Evolutionary conservation across 768 basidiomycete species (phyloP), one percentile per base, ranked within the genome.

Genomic region (Lepiota brunneoincarnata): DNA sequence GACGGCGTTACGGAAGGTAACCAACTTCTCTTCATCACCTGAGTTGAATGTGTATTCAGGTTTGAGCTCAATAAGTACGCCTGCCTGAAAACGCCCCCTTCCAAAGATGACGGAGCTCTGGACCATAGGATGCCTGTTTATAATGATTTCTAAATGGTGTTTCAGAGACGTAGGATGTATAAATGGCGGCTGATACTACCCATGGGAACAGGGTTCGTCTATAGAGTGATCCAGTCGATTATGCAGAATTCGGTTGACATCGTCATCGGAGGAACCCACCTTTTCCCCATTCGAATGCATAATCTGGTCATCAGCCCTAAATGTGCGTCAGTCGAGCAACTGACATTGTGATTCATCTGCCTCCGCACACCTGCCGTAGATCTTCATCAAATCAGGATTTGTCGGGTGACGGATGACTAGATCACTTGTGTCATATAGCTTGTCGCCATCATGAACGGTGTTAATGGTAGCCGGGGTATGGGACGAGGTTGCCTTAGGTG

Each of bases 261-360:
- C 40, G 21, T 45, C 21, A 35, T 61, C 40, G n/a, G 11, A 18
- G 20, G 20, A n/a, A 24, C 56, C 18, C 21, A 72, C 74, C 66
- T 75, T 74, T 59, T 76, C 74, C 9, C 75, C 75, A 15, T 66
- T 75, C 2, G 67, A 69, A 28, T 74, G 69, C 59, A 76, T 69
- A 49, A 78, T 75, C 53, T 76, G 75, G 49, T 79, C 77, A 51
- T 79, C 76, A 14, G 58, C 58, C 44, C 58, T 59, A 28, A 24
- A 15, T 6, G 51, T 54, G 6, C 71, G 60, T 2, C 73, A 73
- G 38, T 49, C 55, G 35, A 81, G 60, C 48, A 60, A 69, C 67
- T 65, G 78, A 4, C 70, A 31, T 31, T 9, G 7, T 10, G 6
- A 17, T 1, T 68, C 60, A 6, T 69, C 46, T 4, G 15, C 10